Conservation (phyloP, 2,329 filamentous ascomycete genomes). For the Pseudogymnoascus sp. region DNA sequence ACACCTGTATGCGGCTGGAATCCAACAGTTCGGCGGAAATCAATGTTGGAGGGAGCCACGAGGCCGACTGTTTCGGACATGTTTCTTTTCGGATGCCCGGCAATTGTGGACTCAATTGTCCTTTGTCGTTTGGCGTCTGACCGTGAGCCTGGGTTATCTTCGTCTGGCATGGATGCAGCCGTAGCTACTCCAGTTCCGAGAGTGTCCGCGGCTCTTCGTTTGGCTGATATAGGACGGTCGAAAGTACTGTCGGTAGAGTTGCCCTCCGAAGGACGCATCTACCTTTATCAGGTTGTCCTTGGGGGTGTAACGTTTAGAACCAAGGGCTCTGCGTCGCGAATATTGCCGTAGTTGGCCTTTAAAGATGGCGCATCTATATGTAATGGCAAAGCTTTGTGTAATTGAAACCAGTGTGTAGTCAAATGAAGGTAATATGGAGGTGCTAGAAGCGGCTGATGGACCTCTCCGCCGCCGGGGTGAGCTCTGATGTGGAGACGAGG, state of each 20-base stretch:
- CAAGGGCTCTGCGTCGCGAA: not conserved
- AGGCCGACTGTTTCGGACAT: not conserved
- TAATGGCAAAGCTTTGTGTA: not conserved
- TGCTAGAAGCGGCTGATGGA: not conserved
- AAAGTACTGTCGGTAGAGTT: slow-evolving; percentile 18
- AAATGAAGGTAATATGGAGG: not conserved
- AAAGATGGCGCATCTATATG: not conserved
- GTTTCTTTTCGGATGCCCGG: slow-evolving; percentile 1
- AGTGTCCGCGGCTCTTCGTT: slow-evolving; percentile 19
- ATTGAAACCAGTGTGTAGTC: not conserved
- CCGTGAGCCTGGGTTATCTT: slow-evolving; percentile 10
- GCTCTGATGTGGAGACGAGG: not conserved
- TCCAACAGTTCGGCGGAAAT: not conserved
- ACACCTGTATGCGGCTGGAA: slow-evolving; percentile 72
- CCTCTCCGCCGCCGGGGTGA: not conserved
- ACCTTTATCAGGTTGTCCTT: slow-evolving; percentile 20
- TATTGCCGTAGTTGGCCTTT: not conserved
- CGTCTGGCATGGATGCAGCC: slow-evolving; percentile 14
- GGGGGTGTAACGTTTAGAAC: slow-evolving; percentile 18
- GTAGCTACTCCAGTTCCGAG: not conserved
- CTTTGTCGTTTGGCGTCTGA: slow-evolving; percentile 11
- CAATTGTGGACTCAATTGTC: slow-evolving; percentile 1
- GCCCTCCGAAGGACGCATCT: slow-evolving; percentile 27
- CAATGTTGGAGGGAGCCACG: not conserved
- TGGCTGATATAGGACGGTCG: slow-evolving; percentile 15